These are phyloP conservation scores for Sporothrix sp. DNA, from an alignment of 2,329 filamentous ascomycete genomes.

Conservation along the genomic window DNA sequence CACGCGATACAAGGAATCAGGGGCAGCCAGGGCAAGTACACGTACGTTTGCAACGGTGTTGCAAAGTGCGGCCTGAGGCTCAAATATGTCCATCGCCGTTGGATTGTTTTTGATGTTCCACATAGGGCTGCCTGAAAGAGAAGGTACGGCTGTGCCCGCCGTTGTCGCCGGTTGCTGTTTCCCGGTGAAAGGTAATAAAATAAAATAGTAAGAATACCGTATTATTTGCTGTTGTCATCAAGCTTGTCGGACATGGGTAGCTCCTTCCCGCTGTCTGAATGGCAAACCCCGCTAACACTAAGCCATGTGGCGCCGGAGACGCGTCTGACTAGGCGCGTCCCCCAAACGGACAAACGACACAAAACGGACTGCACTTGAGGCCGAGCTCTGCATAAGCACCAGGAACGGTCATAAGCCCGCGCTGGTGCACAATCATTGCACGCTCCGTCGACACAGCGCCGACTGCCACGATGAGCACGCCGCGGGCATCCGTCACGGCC, in stretches of 20 bases:
- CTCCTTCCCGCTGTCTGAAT: constrained; percentile 5
- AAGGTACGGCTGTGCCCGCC: no score
- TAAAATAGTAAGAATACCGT: no score
- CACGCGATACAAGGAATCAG: neutral
- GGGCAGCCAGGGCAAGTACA: neutral
- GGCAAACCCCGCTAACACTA: constrained; percentile 3
- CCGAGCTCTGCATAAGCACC: no score
- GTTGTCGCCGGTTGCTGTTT: no score
- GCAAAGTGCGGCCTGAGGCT: neutral
- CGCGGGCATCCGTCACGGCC: neutral
- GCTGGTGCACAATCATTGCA: no score
- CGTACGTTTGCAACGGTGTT: neutral
- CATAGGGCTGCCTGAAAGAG: no score
- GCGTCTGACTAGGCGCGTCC: constrained; percentile 6
- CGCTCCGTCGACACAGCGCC: no score
- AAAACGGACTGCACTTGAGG: neutral
- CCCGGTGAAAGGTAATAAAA: no score
- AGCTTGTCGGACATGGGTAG: constrained; percentile 1
- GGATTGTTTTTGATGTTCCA: no score
- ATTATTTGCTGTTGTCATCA: neutral
- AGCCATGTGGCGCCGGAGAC: constrained; percentile 2
- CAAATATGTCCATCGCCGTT: no score
- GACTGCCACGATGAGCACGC: constrained; percentile 9
- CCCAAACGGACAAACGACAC: neutral
- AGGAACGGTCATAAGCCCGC: no score